Percentiles rank a stretch among this genome's conserved stretches.
phyloP scores from a whole-genome alignment of 257 asterid species.

The Anisodus acutangulus region DNA sequence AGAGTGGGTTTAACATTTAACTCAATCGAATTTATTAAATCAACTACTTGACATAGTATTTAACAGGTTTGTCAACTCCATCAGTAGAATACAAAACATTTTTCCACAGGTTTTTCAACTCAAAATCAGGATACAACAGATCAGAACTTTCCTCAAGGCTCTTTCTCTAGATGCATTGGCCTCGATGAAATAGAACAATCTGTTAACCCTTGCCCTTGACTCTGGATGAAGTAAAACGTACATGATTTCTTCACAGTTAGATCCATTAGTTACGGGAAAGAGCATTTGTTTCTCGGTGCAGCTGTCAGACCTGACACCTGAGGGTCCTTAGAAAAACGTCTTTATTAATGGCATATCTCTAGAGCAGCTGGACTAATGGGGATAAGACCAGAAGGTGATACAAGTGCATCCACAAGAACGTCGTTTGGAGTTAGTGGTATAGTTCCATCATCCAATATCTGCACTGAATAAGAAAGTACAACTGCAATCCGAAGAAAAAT shows the following conservation, averaged over 20 bases:
- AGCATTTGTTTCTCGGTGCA: background rate
- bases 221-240: background rate
- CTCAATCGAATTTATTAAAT: too few relatives aligned
- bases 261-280: background rate
- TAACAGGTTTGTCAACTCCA: background rate
- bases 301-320: background rate
- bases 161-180: background rate
- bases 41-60: too few relatives aligned
- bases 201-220: background rate
- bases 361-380: conserved; percentile 8
- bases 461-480: background rate
- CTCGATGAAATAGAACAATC: background rate
- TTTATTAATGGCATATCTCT: background rate
- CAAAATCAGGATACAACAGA: background rate
- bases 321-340: background rate
- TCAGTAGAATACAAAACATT: background rate
- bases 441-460: conserved; percentile 14
- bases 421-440: background rate
- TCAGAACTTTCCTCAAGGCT: background rate
- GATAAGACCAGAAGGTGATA: conserved; percentile 4
- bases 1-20: too few relatives aligned
- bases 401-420: conserved; percentile 15
- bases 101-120: background rate
- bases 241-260: background rate
- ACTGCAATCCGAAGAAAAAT: conserved; percentile 5